Evolutionary conservation across 2,329 filamentous ascomycete genomes (phyloP).

Genomic region (Pseudogymnoascus sp.): DNA sequence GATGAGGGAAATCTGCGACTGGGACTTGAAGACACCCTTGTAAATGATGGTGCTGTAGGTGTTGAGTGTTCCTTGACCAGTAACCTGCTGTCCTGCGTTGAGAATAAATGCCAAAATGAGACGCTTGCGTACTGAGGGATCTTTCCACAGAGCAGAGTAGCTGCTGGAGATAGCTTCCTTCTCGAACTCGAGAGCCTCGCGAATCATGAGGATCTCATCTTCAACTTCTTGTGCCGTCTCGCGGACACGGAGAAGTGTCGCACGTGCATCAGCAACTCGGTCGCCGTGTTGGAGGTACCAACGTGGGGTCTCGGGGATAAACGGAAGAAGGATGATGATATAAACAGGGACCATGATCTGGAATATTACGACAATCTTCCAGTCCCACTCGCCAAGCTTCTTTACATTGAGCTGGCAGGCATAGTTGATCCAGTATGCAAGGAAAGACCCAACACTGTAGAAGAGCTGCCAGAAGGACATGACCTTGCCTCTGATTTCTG

Average conservation of each 20-base stretch:
- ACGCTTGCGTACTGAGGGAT: conserved; percentile 58
- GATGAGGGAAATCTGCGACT: conserved; percentile 58
- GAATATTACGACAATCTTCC: conserved; percentile 65
- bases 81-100: conserved; percentile 64
- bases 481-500: conserved; percentile 56
- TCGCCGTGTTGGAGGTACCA: conserved; percentile 57
- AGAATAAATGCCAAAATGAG: conserved; percentile 56
- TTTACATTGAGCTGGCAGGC: conserved; percentile 47
- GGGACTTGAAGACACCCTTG: conserved; percentile 56
- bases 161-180: conserved; percentile 56
- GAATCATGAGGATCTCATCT: conserved; percentile 55
- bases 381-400: conserved; percentile 61
- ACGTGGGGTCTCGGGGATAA: conserved; percentile 59
- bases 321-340: conserved; percentile 54
- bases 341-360: conserved; percentile 59
- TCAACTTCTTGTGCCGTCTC: conserved; percentile 58
- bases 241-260: conserved; percentile 50
- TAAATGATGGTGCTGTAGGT: conserved; percentile 67
- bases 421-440: conserved; percentile 59
- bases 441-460: conserved; percentile 57
- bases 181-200: conserved; percentile 62
- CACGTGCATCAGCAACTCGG: conserved; percentile 51
- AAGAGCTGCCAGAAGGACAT: conserved; percentile 65
- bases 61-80: conserved; percentile 65
- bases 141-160: conserved; percentile 61